Conservation (phyloP, 139 green algal species). For the Astrephomene gubernaculifera region DNA sequence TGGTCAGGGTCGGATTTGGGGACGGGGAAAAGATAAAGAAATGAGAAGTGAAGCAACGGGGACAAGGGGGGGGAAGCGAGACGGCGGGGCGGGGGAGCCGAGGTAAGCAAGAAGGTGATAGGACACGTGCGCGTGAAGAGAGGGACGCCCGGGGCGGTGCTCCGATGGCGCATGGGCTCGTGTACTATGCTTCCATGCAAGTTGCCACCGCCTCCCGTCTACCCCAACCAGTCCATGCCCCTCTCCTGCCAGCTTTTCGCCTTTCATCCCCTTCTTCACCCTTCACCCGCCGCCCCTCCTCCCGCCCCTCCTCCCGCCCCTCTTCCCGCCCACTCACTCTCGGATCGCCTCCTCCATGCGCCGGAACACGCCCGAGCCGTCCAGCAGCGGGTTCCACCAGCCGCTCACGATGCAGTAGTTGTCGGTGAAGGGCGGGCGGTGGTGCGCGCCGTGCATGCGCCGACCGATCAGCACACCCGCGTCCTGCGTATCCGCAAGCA, state of each 20-base stretch:
- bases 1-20: no score
- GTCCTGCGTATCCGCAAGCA: slow-evolving; percentile 60
- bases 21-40: no score
- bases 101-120: neutral
- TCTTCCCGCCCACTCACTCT: neutral
- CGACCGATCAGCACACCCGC: slow-evolving; percentile 84
- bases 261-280: neutral
- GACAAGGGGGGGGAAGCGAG: neutral
- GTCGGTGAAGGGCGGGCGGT: slow-evolving; percentile 90
- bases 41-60: neutral
- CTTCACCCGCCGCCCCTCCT: slow-evolving; percentile 16
- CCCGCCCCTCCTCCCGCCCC: slow-evolving; percentile 35
- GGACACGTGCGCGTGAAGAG: no score
- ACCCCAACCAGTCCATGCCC: neutral
- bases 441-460: slow-evolving; percentile 92
- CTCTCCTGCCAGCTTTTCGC: neutral
- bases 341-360: slow-evolving; percentile 57
- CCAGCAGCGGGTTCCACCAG: slow-evolving; percentile 90
- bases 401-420: slow-evolving; percentile 99
- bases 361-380: slow-evolving; percentile 76
- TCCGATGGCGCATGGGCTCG: neutral
- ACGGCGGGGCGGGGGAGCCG: neutral
- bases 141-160: neutral
- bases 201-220: neutral
- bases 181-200: no score